A percentile compares a stretch with the other conserved stretches of the same genome.
These are phyloP conservation scores for Leptographium radiaticola DNA, from an alignment of 2,329 filamentous ascomycete genomes.

Conservation along the genomic window DNA sequence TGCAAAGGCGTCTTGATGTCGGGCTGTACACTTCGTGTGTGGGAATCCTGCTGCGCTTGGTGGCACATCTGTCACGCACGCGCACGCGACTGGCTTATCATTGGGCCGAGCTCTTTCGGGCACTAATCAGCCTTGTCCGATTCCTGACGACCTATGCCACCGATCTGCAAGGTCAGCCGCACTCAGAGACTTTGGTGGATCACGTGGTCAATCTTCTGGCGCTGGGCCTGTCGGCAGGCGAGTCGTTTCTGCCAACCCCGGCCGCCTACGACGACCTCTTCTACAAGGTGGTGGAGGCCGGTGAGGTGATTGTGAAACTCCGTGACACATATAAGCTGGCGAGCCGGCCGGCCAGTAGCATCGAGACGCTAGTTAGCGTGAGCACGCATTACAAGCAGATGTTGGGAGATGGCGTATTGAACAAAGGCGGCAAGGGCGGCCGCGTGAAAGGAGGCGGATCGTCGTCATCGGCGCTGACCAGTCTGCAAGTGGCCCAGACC, in stretches of 20 bases:
- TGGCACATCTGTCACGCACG: conserved; percentile 73
- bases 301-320: conserved; percentile 71
- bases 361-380: conserved; percentile 73
- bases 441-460: conserved; percentile 18
- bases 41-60: conserved; percentile 67
- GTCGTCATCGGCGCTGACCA: conserved; percentile 58
- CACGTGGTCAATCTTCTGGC: conserved; percentile 72
- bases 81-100: conserved; percentile 77
- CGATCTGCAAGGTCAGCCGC: conserved; percentile 54
- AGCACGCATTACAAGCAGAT: conserved; percentile 78
- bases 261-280: conserved; percentile 91
- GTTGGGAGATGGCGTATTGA: conserved; percentile 40
- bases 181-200: conserved; percentile 62
- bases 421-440: conserved; percentile 25
- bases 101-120: conserved; percentile 91
- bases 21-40: conserved; percentile 72
- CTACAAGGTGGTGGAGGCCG: conserved; percentile 93
- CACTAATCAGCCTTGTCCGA: conserved; percentile 72
- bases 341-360: conserved; percentile 51
- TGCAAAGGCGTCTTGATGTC: conserved; percentile 72
- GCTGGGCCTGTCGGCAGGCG: conserved; percentile 72
- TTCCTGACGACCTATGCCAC: conserved; percentile 80
- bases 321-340: conserved; percentile 58
- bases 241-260: conserved; percentile 79
- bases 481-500: conserved; percentile 71